Base-by-base conservation (phyloP, 2,329 filamentous ascomycete genomes). In the Paraphaeosphaeria minitans region DNA sequence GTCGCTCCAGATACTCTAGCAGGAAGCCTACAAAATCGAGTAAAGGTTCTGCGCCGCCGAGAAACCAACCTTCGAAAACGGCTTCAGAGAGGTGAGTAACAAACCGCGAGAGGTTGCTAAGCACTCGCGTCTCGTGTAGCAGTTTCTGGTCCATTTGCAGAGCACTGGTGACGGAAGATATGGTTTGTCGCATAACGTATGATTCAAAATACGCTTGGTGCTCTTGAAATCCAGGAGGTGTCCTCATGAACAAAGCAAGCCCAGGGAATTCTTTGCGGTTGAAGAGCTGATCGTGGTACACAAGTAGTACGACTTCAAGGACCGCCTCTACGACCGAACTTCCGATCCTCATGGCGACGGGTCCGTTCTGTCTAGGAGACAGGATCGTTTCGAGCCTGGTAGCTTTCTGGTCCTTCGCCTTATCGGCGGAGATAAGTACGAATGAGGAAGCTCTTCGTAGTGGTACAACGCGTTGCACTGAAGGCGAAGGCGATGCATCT, bases 161-260 rank as follows among this genome's bases (percentile, higher is more conserved):
- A 22, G 86, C 83, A 57, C 85, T 90, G 35, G 86, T 85, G 16
- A 97, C 79, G 31, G 90, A 86, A 3, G 87, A 84, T 47, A 97
- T 84, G 0, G 91, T 87, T 63, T 89, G 89, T 29, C 88, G 86
- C 21, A 98, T 80, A 3, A 98, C 81, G 71, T 93, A 97, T 0
- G 95, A 96, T 72, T 96, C 92, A 65, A 99, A 97, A 73, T 93
- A 96, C 0, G 93, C 92, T 69, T 97, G 93, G 66, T 98, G 93
- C 72, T 98, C 95, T 66, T 94, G 87, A 69, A 96, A 97, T 0
- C 94, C 93, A 0, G 95, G 92, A 1, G 96, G 95, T 0, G 94
- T 90, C 73, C 95, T 97, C 54, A 91, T 81, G 70, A 92, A 96
- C 10, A 99, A 79, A 0, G 89, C 88, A 54, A 99, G 90, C 0